Conservation (phyloP, 2,329 filamentous ascomycete species). For the Sporothrix schenckii region DNA sequence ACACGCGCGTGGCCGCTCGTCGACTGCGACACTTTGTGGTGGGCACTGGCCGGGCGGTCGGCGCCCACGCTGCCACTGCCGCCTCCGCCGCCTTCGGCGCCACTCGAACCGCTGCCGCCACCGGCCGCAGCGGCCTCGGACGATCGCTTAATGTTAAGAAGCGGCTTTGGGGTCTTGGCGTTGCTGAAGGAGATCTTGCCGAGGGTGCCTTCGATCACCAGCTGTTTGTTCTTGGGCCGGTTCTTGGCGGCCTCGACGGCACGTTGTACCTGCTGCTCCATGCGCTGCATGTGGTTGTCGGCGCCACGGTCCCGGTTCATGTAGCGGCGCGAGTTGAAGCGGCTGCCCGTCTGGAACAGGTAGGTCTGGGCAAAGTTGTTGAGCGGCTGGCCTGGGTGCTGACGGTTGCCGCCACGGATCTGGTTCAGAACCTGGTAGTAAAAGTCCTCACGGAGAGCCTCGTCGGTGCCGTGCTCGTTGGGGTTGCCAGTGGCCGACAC, state of each 20-base stretch:
- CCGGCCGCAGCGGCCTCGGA: not conserved
- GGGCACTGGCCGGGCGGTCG: conserved; percentile 3
- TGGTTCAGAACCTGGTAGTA: conserved; percentile 98
- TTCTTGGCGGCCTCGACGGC: conserved; percentile 97
- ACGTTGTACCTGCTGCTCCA: conserved; percentile 98
- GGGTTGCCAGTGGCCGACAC: conserved; percentile 89
- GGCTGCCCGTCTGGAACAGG: conserved; percentile 88
- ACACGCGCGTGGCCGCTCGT: conserved; percentile 45
- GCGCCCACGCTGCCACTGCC: not conserved
- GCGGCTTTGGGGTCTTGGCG: conserved; percentile 91
- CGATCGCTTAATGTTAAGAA: conserved; percentile 87
- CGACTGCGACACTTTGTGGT: conserved; percentile 41
- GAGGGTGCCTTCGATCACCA: conserved; percentile 93
- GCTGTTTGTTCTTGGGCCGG: conserved; percentile 95
- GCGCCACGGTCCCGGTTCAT: conserved; percentile 70
- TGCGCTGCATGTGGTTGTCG: conserved; percentile 96
- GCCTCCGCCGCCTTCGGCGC: conserved; percentile 42
- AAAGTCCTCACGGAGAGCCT: conserved; percentile 87
- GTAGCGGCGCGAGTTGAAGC: conserved; percentile 72
- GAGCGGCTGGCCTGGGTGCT: conserved; percentile 88
- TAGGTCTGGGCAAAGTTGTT: conserved; percentile 98
- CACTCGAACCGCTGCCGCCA: conserved; percentile 32
- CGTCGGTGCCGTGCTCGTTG: conserved; percentile 76
- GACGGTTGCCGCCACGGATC: conserved; percentile 84
- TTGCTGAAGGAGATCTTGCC: conserved; percentile 99